Evolutionary conservation across 177 flowering plant species (phyloP).

Genomic region (Vitis hybrid): DNA sequence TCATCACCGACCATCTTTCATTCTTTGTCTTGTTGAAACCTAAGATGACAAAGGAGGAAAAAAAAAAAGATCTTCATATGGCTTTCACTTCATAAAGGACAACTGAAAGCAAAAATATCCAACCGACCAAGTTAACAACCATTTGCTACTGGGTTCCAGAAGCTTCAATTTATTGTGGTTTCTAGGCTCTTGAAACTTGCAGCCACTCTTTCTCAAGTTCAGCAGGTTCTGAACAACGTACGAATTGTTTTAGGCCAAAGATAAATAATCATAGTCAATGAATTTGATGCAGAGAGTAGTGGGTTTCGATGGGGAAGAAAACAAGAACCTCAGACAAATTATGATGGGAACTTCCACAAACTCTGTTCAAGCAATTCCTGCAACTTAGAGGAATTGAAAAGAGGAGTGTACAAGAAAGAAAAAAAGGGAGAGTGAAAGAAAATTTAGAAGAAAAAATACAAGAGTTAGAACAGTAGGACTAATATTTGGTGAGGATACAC

Average conservation of each 20-base stretch:
- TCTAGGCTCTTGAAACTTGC: constrained; percentile 10
- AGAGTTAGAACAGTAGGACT: constrained; percentile 19
- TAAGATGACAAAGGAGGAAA: too few relatives aligned
- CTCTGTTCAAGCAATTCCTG: constrained; percentile 17
- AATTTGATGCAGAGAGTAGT: constrained; percentile 5
- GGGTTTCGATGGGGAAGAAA: constrained; percentile 4
- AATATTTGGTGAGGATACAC: constrained; percentile 1
- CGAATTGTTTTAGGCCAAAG: constrained; percentile 14
- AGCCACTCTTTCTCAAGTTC: constrained; percentile 17
- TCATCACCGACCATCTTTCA: constrained; percentile 1
- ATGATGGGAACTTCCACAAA: constrained; percentile 15
- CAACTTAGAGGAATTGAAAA: constrained; percentile 14
- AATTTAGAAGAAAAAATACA: neutral
- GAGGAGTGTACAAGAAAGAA: neutral
- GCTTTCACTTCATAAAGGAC: neutral
- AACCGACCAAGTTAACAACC: constrained; percentile 11
- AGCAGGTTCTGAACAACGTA: constrained; percentile 21
- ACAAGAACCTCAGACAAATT: constrained; percentile 20
- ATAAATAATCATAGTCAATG: constrained; percentile 1
- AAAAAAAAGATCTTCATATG: neutral
- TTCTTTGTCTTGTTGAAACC: neutral
- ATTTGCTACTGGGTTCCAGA: constrained; percentile 1
- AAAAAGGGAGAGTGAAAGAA: neutral
- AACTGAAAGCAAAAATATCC: neutral
- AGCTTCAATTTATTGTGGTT: constrained; percentile 9